Evolutionary conservation across 768 basidiomycete species (phyloP), one percentile per base, ranked within the genome.

Genomic region (Boletus sp.): DNA sequence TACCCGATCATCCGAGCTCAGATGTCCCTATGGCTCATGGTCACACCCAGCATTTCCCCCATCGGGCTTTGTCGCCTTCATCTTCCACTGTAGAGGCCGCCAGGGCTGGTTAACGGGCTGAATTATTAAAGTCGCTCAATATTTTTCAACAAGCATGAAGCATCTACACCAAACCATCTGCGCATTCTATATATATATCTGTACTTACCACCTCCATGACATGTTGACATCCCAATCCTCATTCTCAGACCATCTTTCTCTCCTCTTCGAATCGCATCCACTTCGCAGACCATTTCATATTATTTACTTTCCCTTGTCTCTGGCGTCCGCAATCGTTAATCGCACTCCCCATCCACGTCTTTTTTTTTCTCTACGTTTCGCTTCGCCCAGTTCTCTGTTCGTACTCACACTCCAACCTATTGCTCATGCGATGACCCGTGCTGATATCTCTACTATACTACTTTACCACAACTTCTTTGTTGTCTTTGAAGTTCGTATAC

Each of bases 151-250:
- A 64, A 71, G 69, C 69, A 70, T 65, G 71, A 72, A 72, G 64
- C 69, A 70, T 70, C 70, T 71, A 70, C 67, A 70, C 63, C 71
- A 70, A 64, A 66, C 56, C 65, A 70, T 70, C 71, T 70, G 69
- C 69, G 70, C 69, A 72, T 71, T 67, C 68, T 72, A 70, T 70
- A 70, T 68, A 25, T 25, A 69, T 70, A 70, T 70, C 67, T 70
- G 69, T 70, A 70, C 69, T 72, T 72, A 70, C 69, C 62, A 70
- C 49, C 63, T 48, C 57, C 51, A 72, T 55, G 63, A 69, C 71
- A 67, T 63, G 69, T 61, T 59, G 67, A 70, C 64, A 66, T 65
- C 63, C 53, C 60, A 62, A 57, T 65, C 57, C 64, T 65, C 70
- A 70, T 64, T 61, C 54, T 54, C 57, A 41, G 47, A 58, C 54